phyloP scores from a whole-genome alignment of 169 alveolate genomes.

The Cystoisospora suis region DNA sequence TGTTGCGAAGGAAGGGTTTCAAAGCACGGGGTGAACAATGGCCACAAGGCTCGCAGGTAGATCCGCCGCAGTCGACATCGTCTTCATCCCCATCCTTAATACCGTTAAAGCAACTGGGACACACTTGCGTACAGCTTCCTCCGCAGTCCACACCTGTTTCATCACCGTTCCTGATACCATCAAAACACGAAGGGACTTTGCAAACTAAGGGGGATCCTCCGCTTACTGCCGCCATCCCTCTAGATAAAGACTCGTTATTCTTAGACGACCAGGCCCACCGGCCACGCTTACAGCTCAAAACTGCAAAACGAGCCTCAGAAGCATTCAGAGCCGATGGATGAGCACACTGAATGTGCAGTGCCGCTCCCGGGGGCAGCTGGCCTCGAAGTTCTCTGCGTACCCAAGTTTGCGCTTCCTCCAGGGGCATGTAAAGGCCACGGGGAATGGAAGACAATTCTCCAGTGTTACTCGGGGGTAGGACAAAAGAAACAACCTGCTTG shows the following conservation, averaged over 20 bases:
- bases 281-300: constrained; percentile 1
- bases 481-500: neutral
- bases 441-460: neutral
- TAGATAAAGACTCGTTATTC: neutral
- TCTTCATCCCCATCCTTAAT: constrained; percentile 72
- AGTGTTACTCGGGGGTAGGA: neutral
- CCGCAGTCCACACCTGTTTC: constrained; percentile 79
- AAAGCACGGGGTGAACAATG: constrained; percentile 54
- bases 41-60: constrained; percentile 52
- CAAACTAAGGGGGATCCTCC: neutral
- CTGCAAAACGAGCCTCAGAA: neutral
- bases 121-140: constrained; percentile 69
- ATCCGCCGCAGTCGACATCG: constrained; percentile 69
- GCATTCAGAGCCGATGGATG: neutral
- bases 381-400: neutral
- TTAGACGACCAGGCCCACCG: neutral
- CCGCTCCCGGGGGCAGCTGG: neutral
- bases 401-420: too few species aligned
- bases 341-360: neutral
- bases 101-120: constrained; percentile 74
- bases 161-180: constrained; percentile 19
- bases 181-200: neutral
- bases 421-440: too few species aligned
- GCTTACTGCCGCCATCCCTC: neutral
- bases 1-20: constrained; percentile 42